These are phyloP conservation scores for Pleurotus cornucopiae DNA, from an alignment of 768 basidiomycete genomes.

Conservation along the genomic window DNA sequence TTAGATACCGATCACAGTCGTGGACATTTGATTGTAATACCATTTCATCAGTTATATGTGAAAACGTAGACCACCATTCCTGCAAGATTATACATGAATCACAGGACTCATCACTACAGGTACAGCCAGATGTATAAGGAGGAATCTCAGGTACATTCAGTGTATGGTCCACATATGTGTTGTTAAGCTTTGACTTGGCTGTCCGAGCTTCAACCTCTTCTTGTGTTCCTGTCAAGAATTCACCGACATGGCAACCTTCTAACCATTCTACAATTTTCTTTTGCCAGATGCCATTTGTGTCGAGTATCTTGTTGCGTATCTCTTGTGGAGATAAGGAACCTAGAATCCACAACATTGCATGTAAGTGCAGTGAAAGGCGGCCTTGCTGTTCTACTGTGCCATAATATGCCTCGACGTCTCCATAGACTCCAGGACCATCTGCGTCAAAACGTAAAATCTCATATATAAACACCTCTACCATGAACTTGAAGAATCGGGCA, in stretches of 20 bases:
- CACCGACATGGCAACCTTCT: constrained; percentile 20
- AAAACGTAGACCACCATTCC: constrained; percentile 17
- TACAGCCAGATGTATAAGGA: constrained; percentile 14
- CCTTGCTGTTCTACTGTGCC: constrained; percentile 39
- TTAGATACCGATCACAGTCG: neutral
- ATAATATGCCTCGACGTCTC: constrained; percentile 26
- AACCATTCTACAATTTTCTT: constrained; percentile 18
- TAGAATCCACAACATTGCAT: constrained; percentile 31
- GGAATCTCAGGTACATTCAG: constrained; percentile 17
- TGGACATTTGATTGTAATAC: constrained; percentile 9
- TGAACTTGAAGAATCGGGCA: constrained; percentile 28
- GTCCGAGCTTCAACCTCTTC: constrained; percentile 15
- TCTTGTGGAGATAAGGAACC: constrained; percentile 22
- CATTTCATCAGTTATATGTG: constrained; percentile 21
- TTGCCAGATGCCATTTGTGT: neutral
- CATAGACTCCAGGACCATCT: constrained; percentile 22
- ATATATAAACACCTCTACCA: constrained; percentile 25
- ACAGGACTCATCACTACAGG: constrained; percentile 8
- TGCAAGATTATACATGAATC: neutral
- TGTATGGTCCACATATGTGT: constrained; percentile 18
- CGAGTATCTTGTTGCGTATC: constrained; percentile 20
- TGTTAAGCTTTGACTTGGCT: neutral
- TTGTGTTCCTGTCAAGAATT: constrained; percentile 23
- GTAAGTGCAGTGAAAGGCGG: constrained; percentile 28
- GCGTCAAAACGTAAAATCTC: constrained; percentile 20